Conservation (phyloP, 2,329 filamentous ascomycete species). For the Ploettnerulaceae sp. region DNA sequence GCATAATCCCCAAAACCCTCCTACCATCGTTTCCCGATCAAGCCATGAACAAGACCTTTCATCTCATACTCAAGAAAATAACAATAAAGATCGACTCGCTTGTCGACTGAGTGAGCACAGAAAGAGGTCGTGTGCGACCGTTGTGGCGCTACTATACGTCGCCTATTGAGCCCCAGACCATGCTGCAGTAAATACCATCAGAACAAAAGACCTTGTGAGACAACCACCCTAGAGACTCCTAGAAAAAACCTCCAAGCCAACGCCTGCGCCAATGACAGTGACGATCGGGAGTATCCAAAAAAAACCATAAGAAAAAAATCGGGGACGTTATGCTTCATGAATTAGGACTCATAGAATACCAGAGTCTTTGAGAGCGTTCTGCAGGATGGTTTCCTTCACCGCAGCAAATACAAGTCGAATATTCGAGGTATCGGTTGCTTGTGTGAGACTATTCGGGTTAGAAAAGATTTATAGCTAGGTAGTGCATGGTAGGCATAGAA, state of each 20-base stretch:
- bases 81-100: background rate
- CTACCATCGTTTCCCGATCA: too few species aligned
- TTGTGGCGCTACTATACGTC: too few species aligned
- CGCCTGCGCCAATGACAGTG: slow-evolving; percentile 27
- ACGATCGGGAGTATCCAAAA: slow-evolving; percentile 6
- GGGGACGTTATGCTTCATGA: slow-evolving; percentile 24
- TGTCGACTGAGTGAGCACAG: background rate
- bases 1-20: too few species aligned
- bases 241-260: slow-evolving; percentile 21
- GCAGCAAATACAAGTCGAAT: slow-evolving; percentile 96
- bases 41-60: too few species aligned
- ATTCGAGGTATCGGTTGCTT: slow-evolving; percentile 98
- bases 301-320: slow-evolving; percentile 10
- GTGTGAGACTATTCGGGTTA: slow-evolving; percentile 68
- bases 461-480: background rate
- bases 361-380: slow-evolving; percentile 96
- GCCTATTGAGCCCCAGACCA: too few species aligned
- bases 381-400: slow-evolving; percentile 97
- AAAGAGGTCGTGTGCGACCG: background rate
- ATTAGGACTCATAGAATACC: slow-evolving; percentile 69
- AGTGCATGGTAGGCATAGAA: background rate
- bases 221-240: slow-evolving; percentile 27
- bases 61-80: background rate
- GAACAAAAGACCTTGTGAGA: slow-evolving; percentile 23
- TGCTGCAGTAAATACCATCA: background rate